A percentile compares a stretch with the other conserved stretches of the same genome.
These are phyloP conservation scores for Fusarium sp. DNA, from an alignment of 2,329 filamentous ascomycete genomes.

Conservation along the genomic window DNA sequence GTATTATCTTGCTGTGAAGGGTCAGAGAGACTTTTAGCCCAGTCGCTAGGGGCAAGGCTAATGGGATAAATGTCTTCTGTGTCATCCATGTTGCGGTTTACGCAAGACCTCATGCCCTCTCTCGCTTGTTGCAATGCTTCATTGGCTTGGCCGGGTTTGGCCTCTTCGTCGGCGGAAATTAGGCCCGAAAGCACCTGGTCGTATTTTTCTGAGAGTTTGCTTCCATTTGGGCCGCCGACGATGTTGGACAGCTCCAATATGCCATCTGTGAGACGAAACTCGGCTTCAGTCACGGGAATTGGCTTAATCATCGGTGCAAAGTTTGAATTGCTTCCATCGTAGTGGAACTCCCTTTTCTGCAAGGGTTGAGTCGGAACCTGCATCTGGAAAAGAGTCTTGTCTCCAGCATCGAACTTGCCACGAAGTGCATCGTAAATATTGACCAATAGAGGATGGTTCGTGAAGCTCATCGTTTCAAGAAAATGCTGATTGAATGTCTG, in stretches of 20 bases:
- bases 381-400: not conserved
- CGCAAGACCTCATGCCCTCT: not conserved
- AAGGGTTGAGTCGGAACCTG: not conserved
- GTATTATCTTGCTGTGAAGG: not conserved
- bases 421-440: not conserved
- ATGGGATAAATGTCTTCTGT: not conserved
- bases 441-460: not conserved
- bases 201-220: not conserved
- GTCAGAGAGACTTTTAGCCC: not conserved
- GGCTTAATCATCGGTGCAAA: not conserved
- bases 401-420: fast-evolving
- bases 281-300: not conserved
- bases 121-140: not conserved
- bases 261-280: not conserved
- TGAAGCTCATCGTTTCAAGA: not conserved
- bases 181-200: not conserved
- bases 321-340: not conserved
- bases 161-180: not conserved
- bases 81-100: not conserved
- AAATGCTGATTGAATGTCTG: no score
- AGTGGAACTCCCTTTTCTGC: not conserved
- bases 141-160: not conserved
- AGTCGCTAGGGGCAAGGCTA: not conserved
- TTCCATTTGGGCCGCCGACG: not conserved
- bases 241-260: fast-evolving